phyloP scores from a whole-genome alignment of 208 protist species.

The Crithidia brevicula region DNA sequence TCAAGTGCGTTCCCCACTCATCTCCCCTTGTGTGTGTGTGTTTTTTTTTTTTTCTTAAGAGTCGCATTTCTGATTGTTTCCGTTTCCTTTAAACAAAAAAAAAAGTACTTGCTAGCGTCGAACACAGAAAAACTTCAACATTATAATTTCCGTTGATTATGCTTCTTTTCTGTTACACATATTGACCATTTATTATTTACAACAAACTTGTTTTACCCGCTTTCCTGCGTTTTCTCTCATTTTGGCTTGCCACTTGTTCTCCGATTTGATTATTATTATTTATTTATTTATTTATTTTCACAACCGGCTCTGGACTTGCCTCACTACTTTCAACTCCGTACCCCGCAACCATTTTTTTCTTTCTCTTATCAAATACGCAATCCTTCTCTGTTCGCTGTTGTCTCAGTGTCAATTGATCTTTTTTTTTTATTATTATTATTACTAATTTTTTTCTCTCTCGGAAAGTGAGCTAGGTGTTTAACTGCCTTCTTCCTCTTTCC shows the following conservation, averaged over 20 bases:
- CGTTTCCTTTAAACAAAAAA: neutral
- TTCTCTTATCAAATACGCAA: too few species aligned
- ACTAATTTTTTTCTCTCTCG: neutral
- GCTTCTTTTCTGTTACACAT: too few species aligned
- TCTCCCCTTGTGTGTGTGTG: neutral
- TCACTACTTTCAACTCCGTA: neutral
- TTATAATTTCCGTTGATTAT: neutral
- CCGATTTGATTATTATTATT: neutral
- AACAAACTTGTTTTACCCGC: too few species aligned
- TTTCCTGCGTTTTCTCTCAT: too few species aligned
- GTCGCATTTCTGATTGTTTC: neutral
- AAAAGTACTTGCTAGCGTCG: conserved; percentile 25
- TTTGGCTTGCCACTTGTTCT: neutral
- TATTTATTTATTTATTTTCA: neutral
- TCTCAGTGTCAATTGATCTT: conserved; percentile 6
- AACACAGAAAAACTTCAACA: too few species aligned
- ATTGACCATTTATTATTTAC: too few species aligned
- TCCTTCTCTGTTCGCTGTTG: too few species aligned
- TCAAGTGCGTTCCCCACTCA: neutral
- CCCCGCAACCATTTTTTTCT: neutral
- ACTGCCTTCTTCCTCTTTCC: neutral
- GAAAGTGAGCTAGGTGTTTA: too few species aligned
- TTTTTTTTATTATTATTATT: neutral
- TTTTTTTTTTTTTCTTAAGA: neutral
- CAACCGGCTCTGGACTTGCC: too few species aligned